A percentile compares a stretch with the other conserved stretches of the same genome.
Evolutionary conservation across 768 basidiomycete species (phyloP).

Genomic region (Naganishia friedmannii): DNA sequence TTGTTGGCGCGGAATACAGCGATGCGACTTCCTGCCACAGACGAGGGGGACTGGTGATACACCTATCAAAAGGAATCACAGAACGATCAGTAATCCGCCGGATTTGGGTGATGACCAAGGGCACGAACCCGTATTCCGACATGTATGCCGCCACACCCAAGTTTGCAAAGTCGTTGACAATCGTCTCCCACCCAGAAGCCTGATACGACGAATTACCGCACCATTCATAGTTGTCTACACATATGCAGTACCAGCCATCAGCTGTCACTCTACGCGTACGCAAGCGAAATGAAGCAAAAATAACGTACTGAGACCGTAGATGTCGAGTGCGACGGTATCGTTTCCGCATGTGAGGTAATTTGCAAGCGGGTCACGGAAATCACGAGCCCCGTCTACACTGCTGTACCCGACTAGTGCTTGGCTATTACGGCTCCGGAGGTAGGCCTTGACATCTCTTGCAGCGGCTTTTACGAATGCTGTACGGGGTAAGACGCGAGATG

Average conservation of each 20-base stretch:
- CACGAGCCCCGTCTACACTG: slow-evolving; percentile 69
- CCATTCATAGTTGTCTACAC: slow-evolving; percentile 63
- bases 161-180: slow-evolving; percentile 54
- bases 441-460: slow-evolving; percentile 80
- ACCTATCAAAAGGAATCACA: slow-evolving; percentile 42
- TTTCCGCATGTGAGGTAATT: slow-evolving; percentile 78
- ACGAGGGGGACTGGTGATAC: slow-evolving; percentile 63
- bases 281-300: neutral
- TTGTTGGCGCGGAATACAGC: slow-evolving; percentile 70
- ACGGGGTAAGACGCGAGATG: too few relatives aligned
- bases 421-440: slow-evolving; percentile 65
- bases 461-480: slow-evolving; percentile 80
- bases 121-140: slow-evolving; percentile 68
- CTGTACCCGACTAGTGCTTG: slow-evolving; percentile 75
- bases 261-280: neutral
- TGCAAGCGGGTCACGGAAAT: slow-evolving; percentile 66
- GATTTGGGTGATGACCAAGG: neutral
- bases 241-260: slow-evolving; percentile 21
- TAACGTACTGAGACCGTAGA: slow-evolving; percentile 81
- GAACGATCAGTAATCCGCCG: neutral
- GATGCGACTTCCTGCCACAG: slow-evolving; percentile 76
- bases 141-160: slow-evolving; percentile 79
- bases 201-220: slow-evolving; percentile 68
- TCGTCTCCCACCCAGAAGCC: slow-evolving; percentile 57
- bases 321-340: slow-evolving; percentile 67